phyloP scores from a whole-genome alignment of 2,329 filamentous ascomycete genomes.

The Hortaea werneckii region DNA sequence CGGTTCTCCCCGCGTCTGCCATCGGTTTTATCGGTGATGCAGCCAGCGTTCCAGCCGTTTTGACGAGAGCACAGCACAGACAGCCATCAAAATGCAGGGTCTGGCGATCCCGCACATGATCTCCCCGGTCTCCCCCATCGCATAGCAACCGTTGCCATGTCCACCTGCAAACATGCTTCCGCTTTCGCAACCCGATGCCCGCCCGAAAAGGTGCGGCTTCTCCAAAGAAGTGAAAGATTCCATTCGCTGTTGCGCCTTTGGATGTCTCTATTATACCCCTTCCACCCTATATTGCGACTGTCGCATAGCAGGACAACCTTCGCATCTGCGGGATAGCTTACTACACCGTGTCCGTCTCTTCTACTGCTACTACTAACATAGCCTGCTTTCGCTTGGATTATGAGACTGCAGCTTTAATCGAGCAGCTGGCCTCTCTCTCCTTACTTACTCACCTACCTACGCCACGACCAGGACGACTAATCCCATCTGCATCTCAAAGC shows the following conservation, averaged over 20 bases:
- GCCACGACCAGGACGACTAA: background rate
- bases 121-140: background rate
- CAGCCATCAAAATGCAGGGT: no score
- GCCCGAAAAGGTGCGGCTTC: background rate
- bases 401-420: slow-evolving; percentile 8
- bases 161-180: background rate
- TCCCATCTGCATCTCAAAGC: no score
- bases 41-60: no score
- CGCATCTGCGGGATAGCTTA: background rate
- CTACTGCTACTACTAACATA: background rate
- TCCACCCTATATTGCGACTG: no score
- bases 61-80: no score
- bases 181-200: background rate
- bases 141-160: slow-evolving; percentile 1
- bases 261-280: no score
- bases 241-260: no score
- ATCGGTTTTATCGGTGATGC: no score
- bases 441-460: background rate
- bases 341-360: slow-evolving; percentile 1
- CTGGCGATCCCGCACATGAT: no score
- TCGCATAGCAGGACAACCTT: no score
- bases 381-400: slow-evolving; percentile 1
- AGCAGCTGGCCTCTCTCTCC: background rate
- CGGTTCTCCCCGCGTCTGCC: no score
- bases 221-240: no score